phyloP scores from a whole-genome alignment of 805 yeast species.

The Kluyveromyces nonfermentans region DNA sequence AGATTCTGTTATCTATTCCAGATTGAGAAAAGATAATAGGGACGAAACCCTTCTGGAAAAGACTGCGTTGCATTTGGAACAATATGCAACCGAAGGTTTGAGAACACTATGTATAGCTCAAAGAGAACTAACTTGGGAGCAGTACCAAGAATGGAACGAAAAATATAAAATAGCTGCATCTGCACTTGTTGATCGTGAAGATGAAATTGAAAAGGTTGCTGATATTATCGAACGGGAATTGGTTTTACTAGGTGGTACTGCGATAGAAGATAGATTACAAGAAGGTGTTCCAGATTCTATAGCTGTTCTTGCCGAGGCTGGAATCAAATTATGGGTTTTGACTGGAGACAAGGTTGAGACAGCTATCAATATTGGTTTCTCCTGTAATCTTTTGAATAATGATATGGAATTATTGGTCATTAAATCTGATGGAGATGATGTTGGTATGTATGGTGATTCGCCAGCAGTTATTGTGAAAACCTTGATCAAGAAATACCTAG shows the following conservation, averaged over 20 bases:
- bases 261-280: conserved; percentile 77
- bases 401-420: conserved; percentile 68
- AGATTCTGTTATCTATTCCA: conserved; percentile 65
- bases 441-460: conserved; percentile 34
- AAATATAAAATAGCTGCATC: conserved; percentile 59
- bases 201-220: conserved; percentile 62
- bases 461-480: conserved; percentile 36
- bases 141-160: conserved; percentile 54
- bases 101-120: conserved; percentile 77
- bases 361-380: conserved; percentile 79
- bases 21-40: conserved; percentile 42
- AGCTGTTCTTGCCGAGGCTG: conserved; percentile 58
- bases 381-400: conserved; percentile 66
- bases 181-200: conserved; percentile 56
- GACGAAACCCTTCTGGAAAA: conserved; percentile 40
- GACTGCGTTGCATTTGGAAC: conserved; percentile 68
- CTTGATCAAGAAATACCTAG: conserved; percentile 44
- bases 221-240: conserved; percentile 63
- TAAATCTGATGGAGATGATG: conserved; percentile 41
- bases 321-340: conserved; percentile 76
- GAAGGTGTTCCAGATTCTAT: conserved; percentile 84
- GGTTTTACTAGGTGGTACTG: conserved; percentile 69
- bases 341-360: conserved; percentile 90
- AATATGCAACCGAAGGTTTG: conserved; percentile 74
- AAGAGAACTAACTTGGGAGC: conserved; percentile 51